A percentile compares a stretch with the other conserved stretches of the same genome.
Conservation (phyloP, 192 early-diverging fungal genomes). For the Backusella liffmaniae region DNA sequence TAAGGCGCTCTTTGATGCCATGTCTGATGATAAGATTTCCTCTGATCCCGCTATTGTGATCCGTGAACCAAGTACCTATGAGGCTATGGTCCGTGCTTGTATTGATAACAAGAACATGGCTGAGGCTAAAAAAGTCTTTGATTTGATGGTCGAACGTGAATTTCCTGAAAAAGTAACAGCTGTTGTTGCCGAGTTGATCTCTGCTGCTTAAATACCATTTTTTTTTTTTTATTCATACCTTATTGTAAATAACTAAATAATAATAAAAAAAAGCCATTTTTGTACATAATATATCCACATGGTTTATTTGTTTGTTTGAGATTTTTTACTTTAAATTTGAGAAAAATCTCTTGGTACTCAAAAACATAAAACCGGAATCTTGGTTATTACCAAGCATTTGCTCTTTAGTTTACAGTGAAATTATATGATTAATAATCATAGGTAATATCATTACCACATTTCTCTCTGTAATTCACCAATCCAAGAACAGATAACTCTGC, state of each 20-base stretch:
- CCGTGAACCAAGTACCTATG: constrained; percentile 59
- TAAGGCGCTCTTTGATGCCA: constrained; percentile 44
- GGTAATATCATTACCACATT: too few species aligned
- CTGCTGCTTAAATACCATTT: background rate
- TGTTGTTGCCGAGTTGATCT: constrained; percentile 32
- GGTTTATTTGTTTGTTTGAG: too few species aligned
- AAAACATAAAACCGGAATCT: too few species aligned
- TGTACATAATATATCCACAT: background rate
- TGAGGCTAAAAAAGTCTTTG: constrained; percentile 38
- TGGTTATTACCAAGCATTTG: too few species aligned
- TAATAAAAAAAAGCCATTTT: background rate
- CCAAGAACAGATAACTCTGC: too few species aligned
- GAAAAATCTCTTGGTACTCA: too few species aligned
- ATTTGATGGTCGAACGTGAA: constrained; percentile 36
- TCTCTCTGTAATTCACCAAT: too few species aligned
- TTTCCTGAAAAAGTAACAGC: constrained; percentile 42
- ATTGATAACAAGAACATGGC: constrained; percentile 40
- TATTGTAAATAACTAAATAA: background rate
- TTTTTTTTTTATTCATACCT: background rate
- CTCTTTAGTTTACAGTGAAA: too few species aligned
- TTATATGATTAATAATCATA: too few species aligned
- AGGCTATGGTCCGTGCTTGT: constrained; percentile 56
- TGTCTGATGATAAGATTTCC: constrained; percentile 42
- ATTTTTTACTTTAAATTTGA: too few species aligned
- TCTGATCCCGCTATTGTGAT: constrained; percentile 29